Base-by-base conservation (phyloP, 2,329 filamentous ascomycete species). In the Thermoascus crustaceus region DNA sequence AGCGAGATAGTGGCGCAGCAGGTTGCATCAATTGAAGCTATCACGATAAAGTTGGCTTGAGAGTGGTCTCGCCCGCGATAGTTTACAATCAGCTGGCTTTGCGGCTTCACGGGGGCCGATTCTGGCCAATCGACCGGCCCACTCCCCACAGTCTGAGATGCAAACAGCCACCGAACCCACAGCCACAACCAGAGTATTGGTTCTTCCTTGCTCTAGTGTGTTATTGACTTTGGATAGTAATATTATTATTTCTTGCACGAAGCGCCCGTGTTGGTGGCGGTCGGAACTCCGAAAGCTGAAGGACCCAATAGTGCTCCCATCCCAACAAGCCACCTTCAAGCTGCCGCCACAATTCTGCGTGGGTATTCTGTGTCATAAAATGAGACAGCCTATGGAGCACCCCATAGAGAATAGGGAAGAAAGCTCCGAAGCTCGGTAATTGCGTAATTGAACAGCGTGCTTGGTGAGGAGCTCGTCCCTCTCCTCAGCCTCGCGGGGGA, bases 211-310 rank as follows among this genome's bases (percentile, higher is more conserved):
- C 26, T 29, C n/a, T 29, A 29, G 26, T 29, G 26, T 10, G 26
- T 29, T 17, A 29, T 29, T 17, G 26, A 29, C 26, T 29, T 29
- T 29, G 5, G 26, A 29, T 29, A n/a, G n/a, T n/a, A n/a, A n/a
- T n/a, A n/a, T n/a, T n/a, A n/a, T n/a, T n/a, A n/a, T n/a, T n/a
- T n/a, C n/a, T n/a, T n/a, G n/a, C n/a, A n/a, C n/a, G n/a, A n/a
- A n/a, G n/a, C n/a, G n/a, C n/a, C n/a, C n/a, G n/a, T n/a, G n/a
- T n/a, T n/a, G 11, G 26, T 17, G 26, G 26, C 14, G 13, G 14
- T 16, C 18, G 18, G 18, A 6, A 10, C 18, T 29, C 26, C 26
- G 7, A 29, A 3, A 17, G 26, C 26, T 17, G 26, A 29, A 16
- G 26, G 8, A 29, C 26, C 26, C 26, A 29, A 29, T 29, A 17